phyloP scores from a whole-genome alignment of 371 early-diverging fungal genomes.

The Smittium mucronatum region DNA sequence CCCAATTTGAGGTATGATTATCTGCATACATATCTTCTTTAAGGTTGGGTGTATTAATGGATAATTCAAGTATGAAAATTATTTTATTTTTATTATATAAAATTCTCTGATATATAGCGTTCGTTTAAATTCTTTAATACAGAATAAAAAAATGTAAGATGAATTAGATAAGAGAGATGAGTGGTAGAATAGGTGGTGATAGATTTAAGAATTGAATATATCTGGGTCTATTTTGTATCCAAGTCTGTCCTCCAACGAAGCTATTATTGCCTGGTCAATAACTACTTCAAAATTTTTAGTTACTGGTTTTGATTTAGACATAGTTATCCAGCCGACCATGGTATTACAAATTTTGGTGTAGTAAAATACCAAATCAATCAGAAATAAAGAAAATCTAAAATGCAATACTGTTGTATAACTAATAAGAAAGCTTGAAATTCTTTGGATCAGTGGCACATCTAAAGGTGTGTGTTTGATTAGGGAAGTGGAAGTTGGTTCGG shows the following conservation, averaged over 20 bases:
- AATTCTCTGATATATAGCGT: too few relatives aligned
- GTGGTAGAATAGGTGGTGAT: too few relatives aligned
- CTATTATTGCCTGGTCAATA: slow-evolving; percentile 12
- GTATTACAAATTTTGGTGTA: neutral
- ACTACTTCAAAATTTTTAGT: slow-evolving; percentile 10
- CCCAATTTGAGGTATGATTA: too few relatives aligned
- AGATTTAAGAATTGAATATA: slow-evolving; percentile 6
- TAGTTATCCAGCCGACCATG: neutral
- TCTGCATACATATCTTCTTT: too few relatives aligned
- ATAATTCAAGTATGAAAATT: too few relatives aligned
- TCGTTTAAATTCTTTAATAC: too few relatives aligned
- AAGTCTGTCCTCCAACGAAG: neutral
- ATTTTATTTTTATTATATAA: too few relatives aligned
- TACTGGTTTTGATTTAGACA: neutral
- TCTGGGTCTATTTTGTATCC: slow-evolving; percentile 14
- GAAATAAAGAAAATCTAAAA: slow-evolving; percentile 4
- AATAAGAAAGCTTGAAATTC: neutral
- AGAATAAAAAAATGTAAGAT: too few relatives aligned
- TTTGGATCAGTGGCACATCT: neutral
- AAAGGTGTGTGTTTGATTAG: neutral
- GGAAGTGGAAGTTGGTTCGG: neutral
- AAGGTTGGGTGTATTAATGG: too few relatives aligned
- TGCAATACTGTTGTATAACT: neutral
- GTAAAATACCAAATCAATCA: slow-evolving; percentile 1
- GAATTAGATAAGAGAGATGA: too few relatives aligned